Evolutionary conservation across 768 basidiomycete genomes (phyloP).

Genomic region (Podaxis sp.): DNA sequence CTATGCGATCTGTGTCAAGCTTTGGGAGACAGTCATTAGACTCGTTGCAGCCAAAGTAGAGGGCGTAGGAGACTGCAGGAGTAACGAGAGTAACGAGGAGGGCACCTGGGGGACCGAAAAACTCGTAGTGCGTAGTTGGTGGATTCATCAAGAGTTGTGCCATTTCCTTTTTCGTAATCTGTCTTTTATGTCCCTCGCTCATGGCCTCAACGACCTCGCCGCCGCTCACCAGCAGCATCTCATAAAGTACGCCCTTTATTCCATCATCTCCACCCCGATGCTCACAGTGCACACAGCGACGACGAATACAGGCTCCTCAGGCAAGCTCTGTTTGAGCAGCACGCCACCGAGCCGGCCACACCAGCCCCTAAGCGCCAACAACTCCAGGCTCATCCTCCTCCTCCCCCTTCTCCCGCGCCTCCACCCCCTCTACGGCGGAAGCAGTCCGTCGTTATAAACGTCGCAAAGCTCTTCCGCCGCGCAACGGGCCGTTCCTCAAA

Average conservation of each 20-base stretch:
- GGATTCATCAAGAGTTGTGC: conserved; percentile 50
- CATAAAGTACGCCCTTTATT: conserved; percentile 48
- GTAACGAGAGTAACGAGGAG: conserved; percentile 67
- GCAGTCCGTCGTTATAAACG: conserved; percentile 26
- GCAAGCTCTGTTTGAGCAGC: conserved; percentile 64
- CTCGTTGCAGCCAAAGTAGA: conserved; percentile 81
- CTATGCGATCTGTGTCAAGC: conserved; percentile 39
- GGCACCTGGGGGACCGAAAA: conserved; percentile 80
- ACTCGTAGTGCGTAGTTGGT: conserved; percentile 72
- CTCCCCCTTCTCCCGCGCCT: conserved; percentile 3
- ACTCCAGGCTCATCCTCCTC: not conserved
- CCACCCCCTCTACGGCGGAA: conserved; percentile 22
- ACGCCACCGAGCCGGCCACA: not conserved
- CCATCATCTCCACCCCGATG: not conserved
- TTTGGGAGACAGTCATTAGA: conserved; percentile 60
- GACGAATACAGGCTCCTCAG: conserved; percentile 73
- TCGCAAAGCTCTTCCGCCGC: conserved; percentile 36
- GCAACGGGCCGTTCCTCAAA: conserved; percentile 30
- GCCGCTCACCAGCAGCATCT: conserved; percentile 63
- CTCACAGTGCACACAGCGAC: conserved; percentile 42
- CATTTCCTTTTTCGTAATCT: conserved; percentile 22
- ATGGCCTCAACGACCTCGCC: conserved; percentile 67
- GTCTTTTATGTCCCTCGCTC: conserved; percentile 48
- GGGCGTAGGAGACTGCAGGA: conserved; percentile 66
- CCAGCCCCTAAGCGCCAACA: not conserved